A percentile compares a stretch with the other conserved stretches of the same genome.
These are phyloP conservation scores for Phalaenopsis aphrodite DNA, from an alignment of 106 monocot species.

Conservation along the genomic window DNA sequence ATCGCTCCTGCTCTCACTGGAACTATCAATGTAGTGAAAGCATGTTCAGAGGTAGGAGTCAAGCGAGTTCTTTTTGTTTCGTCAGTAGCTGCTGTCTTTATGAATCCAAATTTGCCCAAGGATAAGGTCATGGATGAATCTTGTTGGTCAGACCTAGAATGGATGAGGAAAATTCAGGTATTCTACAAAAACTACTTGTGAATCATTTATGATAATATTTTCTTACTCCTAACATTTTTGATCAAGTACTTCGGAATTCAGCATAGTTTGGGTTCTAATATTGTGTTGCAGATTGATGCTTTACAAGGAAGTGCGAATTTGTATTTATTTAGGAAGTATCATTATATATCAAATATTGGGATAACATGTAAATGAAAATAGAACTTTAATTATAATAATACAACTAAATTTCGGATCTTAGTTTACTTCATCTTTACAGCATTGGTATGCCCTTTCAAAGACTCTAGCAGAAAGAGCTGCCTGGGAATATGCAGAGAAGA, in stretches of 20 bases:
- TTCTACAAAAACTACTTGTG: not conserved
- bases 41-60: slow-evolving; percentile 23
- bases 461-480: slow-evolving; percentile 40
- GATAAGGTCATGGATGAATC: slow-evolving; percentile 41
- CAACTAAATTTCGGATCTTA: not conserved
- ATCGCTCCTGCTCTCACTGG: slow-evolving; percentile 40
- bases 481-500: slow-evolving; percentile 24
- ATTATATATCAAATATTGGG: not conserved
- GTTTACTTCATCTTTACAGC: slow-evolving; percentile 18
- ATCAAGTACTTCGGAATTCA: not conserved
- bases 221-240: not conserved
- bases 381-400: too few relatives aligned
- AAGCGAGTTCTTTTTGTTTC: slow-evolving; percentile 42
- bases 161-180: slow-evolving; percentile 30
- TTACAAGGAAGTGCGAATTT: too few relatives aligned
- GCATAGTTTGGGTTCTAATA: not conserved
- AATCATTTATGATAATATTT: not conserved
- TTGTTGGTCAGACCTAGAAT: slow-evolving; percentile 36
- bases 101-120: slow-evolving; percentile 22
- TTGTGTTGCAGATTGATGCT: too few relatives aligned
- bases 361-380: too few relatives aligned
- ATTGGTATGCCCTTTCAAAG: slow-evolving; percentile 53
- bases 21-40: slow-evolving; percentile 43
- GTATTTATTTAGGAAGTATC: not conserved
- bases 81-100: slow-evolving; percentile 21